Evolutionary conservation across 495 filamentous ascomycete genomes (phyloP), one percentile per base, ranked within the genome.

Genomic region (Pyronema domesticum): DNA sequence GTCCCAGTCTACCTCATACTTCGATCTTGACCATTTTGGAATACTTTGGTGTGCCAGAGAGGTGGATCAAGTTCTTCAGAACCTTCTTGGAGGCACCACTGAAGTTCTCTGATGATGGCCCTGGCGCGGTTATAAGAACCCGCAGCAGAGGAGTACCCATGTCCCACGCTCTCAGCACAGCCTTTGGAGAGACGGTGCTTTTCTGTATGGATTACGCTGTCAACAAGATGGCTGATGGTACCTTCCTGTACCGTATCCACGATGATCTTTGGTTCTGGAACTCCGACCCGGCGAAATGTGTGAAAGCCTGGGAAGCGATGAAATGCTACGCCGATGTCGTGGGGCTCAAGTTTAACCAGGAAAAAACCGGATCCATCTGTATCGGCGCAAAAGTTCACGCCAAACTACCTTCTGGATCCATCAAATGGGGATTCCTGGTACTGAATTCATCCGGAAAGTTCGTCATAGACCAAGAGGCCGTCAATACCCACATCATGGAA

Each of bases 241-340:
- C 69, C 6, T 69, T 74, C 35, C 64, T 83, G 11, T 81, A 79
- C 57, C 77, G 80, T 6, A 69, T 82, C 37, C 74, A 81, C 55
- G 80, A 83, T 58, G 80, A 83, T 59, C 76, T 83, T 56, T 83
- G 81, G 81, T 74, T 83, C 57, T 83, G 80, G 80, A 73, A 73
- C 19, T 58, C 63, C 10, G 65, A 74, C 6, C 73, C 77, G 30
- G 55, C 70, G 4, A 71, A 66, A 6, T 78, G 76, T 44, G 71
- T 71, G 36, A 74, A 70, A 46, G 80, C 76, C 1, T 85, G 80
- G 81, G 56, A 64, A 15, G 68, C 74, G 1, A 76, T 83, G 64
- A 70, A 69, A 1, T 58, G 70, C 1, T 83, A 80, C 51, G 65
- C 71, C 18, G 63, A 72, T 9, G 68, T 72, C 0, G 77, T 80